Percentiles rank a stretch among this genome's conserved stretches.
Conservation (phyloP, 768 basidiomycete species). For the Dictyophora rubrovolvata region DNA sequence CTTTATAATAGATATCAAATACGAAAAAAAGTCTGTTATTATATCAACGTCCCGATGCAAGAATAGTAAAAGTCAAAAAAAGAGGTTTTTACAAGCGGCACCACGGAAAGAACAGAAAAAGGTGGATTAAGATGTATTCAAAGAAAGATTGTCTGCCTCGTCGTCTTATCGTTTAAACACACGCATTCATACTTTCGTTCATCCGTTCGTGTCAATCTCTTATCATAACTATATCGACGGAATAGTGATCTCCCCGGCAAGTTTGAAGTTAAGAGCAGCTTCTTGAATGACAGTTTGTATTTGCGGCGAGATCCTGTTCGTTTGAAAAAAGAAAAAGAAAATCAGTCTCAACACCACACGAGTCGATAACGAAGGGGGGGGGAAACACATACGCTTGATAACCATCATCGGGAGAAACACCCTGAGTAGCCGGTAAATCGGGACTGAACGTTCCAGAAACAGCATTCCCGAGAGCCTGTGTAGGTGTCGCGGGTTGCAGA, state of each 20-base stretch:
- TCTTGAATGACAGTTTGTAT: background rate
- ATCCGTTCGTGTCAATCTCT: background rate
- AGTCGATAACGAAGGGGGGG: background rate
- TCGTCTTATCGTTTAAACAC: too few species aligned
- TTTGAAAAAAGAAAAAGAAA: background rate
- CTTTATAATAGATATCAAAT: too few species aligned
- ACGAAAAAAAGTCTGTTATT: too few species aligned
- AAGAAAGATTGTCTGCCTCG: too few species aligned
- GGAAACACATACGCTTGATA: slow-evolving; percentile 23
- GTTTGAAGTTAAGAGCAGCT: background rate
- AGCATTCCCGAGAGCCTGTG: slow-evolving; percentile 17
- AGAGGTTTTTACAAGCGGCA: too few species aligned
- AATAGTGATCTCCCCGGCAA: background rate
- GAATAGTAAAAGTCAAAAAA: too few species aligned
- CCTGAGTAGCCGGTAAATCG: slow-evolving; percentile 22
- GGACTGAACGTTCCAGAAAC: slow-evolving; percentile 25
- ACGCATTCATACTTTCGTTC: background rate
- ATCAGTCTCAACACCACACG: background rate
- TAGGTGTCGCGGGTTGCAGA: slow-evolving; percentile 21
- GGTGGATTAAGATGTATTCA: too few species aligned
- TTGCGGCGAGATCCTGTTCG: background rate
- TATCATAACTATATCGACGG: background rate
- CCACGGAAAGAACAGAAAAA: too few species aligned
- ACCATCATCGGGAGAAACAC: slow-evolving; percentile 51
- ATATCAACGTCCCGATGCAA: too few species aligned